Conservation (phyloP, 352 stramenopile species). For the Phytophthora ohioensis region DNA sequence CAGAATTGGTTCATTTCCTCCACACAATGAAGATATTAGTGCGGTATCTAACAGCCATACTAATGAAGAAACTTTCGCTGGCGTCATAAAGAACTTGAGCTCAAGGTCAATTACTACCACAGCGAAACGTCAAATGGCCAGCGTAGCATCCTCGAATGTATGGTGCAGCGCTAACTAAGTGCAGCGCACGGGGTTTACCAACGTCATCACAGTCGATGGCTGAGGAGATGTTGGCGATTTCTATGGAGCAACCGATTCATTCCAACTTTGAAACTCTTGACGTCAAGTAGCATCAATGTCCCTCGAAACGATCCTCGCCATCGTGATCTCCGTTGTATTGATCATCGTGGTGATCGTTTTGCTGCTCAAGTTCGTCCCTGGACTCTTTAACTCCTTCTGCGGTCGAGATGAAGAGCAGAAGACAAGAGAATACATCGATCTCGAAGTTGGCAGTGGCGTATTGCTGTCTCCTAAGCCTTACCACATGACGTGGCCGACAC, state of each 20-base stretch:
- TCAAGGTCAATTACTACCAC: too few relatives aligned
- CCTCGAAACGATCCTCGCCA: slow-evolving; percentile 19
- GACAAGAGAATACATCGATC: slow-evolving; percentile 24
- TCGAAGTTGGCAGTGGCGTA: slow-evolving; percentile 25
- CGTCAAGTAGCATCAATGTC: slow-evolving; percentile 22
- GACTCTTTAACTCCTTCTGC: slow-evolving; percentile 11
- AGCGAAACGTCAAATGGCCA: slow-evolving; percentile 23
- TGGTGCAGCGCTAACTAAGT: slow-evolving; percentile 1
- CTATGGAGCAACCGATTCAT: slow-evolving; percentile 25
- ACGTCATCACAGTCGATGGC: slow-evolving; percentile 1
- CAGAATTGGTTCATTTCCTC: too few relatives aligned
- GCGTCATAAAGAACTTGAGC: too few relatives aligned
- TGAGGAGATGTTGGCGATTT: slow-evolving; percentile 9
- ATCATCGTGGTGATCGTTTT: slow-evolving; percentile 44
- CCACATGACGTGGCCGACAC: slow-evolving; percentile 40
- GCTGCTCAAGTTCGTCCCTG: slow-evolving; percentile 48
- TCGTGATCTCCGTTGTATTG: slow-evolving; percentile 40
- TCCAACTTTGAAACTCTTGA: slow-evolving; percentile 20
- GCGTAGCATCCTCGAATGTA: slow-evolving; percentile 19
- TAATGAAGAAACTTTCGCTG: too few relatives aligned
- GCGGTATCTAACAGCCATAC: too few relatives aligned
- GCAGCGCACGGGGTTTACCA: slow-evolving; percentile 2
- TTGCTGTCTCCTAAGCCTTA: slow-evolving; percentile 34
- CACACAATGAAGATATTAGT: too few relatives aligned
- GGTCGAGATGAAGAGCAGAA: slow-evolving; percentile 22